Conservation (phyloP, 2,329 filamentous ascomycete species). For the Fusarium luffae region DNA sequence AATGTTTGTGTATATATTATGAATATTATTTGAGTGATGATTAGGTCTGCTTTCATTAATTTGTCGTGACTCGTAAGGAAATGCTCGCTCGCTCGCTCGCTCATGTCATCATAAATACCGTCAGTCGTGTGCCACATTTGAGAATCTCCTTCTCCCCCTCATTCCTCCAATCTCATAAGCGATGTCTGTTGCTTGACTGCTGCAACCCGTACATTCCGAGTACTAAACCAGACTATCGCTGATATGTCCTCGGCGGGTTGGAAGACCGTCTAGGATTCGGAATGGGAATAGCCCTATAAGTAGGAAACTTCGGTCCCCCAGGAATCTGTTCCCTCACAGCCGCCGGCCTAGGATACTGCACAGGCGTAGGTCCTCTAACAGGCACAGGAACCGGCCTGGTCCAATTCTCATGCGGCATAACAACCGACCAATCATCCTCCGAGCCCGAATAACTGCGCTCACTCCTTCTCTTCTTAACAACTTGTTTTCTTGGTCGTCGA, state of each 20-base stretch:
- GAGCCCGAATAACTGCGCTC: constrained; percentile 33
- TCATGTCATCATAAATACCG: background rate
- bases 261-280: constrained; percentile 44
- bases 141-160: no score
- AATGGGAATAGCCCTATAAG: constrained; percentile 50
- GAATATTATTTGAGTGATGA: background rate
- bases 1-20: constrained; percentile 13
- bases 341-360: constrained; percentile 34
- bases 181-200: background rate
- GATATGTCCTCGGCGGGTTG: constrained; percentile 18
- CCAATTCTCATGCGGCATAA: constrained; percentile 16
- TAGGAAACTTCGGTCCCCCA: constrained; percentile 50
- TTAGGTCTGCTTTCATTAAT: background rate
- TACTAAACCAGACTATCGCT: background rate
- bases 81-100: constrained; percentile 7
- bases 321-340: constrained; percentile 46
- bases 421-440: constrained; percentile 26
- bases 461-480: constrained; percentile 1
- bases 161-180: background rate
- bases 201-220: no score
- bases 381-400: constrained; percentile 18
- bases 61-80: constrained; percentile 5
- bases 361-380: constrained; percentile 11
- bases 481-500: constrained; percentile 19
- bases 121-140: background rate